A percentile compares a stretch with the other conserved stretches of the same genome.
Conservation (phyloP, 768 basidiomycete species). For the Cystobasidium ongulense region DNA sequence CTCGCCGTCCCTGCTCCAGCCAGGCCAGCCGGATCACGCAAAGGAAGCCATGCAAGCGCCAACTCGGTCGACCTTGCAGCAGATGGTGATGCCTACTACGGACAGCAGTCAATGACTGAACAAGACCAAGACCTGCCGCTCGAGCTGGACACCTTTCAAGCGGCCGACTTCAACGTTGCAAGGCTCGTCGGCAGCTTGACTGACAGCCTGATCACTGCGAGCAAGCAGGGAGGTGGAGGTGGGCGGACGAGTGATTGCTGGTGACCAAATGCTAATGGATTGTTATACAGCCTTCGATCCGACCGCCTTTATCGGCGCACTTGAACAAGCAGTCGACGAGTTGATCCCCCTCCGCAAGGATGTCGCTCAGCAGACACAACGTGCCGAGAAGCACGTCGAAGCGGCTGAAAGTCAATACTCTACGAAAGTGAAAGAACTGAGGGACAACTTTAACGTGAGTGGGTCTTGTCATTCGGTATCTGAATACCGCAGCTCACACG, state of each 20-base stretch:
- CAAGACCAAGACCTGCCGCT: slow-evolving; percentile 3
- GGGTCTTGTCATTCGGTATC: not conserved
- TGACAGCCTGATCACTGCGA: slow-evolving; percentile 28
- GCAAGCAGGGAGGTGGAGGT: slow-evolving; percentile 21
- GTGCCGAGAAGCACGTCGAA: slow-evolving; percentile 82
- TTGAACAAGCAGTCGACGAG: slow-evolving; percentile 81
- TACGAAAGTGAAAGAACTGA: slow-evolving; percentile 84
- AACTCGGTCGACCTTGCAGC: not conserved
- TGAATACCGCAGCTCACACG: not conserved
- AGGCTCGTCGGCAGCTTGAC: slow-evolving; percentile 36
- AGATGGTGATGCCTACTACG: not conserved
- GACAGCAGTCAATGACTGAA: not conserved
- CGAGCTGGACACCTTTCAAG: slow-evolving; percentile 38
- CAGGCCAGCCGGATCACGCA: not conserved
- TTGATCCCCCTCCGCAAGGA: slow-evolving; percentile 79
- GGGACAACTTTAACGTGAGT: slow-evolving; percentile 82
- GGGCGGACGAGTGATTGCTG: not conserved
- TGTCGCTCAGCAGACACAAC: slow-evolving; percentile 79
- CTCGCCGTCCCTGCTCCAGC: not conserved
- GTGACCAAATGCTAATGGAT: not conserved
- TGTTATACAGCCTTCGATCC: slow-evolving; percentile 37
- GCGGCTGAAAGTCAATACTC: slow-evolving; percentile 87
- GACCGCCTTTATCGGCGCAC: slow-evolving; percentile 61
- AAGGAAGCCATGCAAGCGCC: not conserved
- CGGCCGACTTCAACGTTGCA: slow-evolving; percentile 35